These are phyloP conservation scores for Cyanidiococcus yangmingshanensis DNA, from an alignment of 23 red algal genomes.

Conservation along the genomic window DNA sequence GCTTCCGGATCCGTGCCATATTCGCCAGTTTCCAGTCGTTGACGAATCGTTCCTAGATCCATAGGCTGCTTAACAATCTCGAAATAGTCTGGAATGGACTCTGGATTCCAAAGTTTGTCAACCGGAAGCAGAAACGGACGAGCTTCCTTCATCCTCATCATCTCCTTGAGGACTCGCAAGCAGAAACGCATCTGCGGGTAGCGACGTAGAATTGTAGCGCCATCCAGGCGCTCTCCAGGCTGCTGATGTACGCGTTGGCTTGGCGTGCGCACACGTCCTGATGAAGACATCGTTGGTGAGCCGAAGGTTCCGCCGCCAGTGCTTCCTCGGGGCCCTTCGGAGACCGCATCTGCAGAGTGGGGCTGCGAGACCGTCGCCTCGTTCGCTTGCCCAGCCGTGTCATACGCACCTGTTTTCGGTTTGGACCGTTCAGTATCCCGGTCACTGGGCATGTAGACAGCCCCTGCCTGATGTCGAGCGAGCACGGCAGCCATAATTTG, in stretches of 20 bases:
- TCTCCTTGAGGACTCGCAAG: neutral
- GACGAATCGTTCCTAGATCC: constrained; percentile 76
- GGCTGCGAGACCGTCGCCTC: neutral
- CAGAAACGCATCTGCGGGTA: constrained; percentile 13
- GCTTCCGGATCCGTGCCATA: constrained; percentile 47
- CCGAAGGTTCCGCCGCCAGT: neutral
- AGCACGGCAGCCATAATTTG: constrained; percentile 11
- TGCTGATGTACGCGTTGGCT: neutral
- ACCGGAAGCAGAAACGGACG: constrained; percentile 63
- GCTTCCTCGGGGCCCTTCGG: neutral
- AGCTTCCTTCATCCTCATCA: constrained; percentile 12
- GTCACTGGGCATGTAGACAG: constrained; percentile 4
- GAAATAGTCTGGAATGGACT: constrained; percentile 66
- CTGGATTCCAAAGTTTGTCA: constrained; percentile 62
- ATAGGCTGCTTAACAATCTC: constrained; percentile 72
- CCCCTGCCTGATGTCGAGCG: neutral
- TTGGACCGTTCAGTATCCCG: neutral
- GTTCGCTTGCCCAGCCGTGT: neutral
- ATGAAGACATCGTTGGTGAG: constrained; percentile 1
- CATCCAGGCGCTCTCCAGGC: constrained; percentile 5
- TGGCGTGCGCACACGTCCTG: constrained; percentile 11
- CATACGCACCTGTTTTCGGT: neutral
- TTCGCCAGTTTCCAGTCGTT: constrained; percentile 38
- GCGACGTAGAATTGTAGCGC: neutral
- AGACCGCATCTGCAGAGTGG: neutral